A percentile compares a stretch with the other conserved stretches of the same genome.
Conservation (phyloP, 306 rosid species). For the Citrullus colocynthis region DNA sequence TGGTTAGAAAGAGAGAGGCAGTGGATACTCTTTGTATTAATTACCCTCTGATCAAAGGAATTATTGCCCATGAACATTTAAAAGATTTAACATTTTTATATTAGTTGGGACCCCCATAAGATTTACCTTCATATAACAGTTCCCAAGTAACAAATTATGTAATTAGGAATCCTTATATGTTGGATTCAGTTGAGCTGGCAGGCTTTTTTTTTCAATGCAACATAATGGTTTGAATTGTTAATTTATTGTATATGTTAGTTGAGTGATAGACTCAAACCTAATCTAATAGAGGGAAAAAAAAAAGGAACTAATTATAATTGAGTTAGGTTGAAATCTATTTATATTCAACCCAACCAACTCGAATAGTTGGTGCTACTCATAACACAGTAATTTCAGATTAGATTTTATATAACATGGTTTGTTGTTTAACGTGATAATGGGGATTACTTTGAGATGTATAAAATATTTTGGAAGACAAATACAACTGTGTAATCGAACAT, state of each 20-base stretch:
- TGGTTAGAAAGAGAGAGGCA: background rate
- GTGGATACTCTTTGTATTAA: background rate
- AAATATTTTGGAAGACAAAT: background rate
- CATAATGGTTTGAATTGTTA: background rate
- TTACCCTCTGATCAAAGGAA: background rate
- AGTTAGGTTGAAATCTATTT: background rate
- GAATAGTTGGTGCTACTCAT: background rate
- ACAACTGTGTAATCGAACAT: background rate
- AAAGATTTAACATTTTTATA: background rate
- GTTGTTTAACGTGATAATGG: background rate
- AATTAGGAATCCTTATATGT: background rate
- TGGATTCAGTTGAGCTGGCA: background rate
- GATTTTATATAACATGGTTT: background rate
- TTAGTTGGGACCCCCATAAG: background rate
- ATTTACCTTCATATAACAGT: background rate
- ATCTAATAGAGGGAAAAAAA: background rate
- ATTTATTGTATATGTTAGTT: background rate
- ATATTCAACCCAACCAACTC: background rate
- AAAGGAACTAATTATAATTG: background rate
- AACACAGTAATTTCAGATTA: background rate
- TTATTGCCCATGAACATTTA: background rate
- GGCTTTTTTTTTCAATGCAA: background rate
- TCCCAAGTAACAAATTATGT: background rate
- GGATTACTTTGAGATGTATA: background rate
- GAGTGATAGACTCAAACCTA: background rate